A percentile compares a stretch with the other conserved stretches of the same genome.
phyloP scores from a whole-genome alignment of 2,329 filamentous ascomycete species.

The Penicillium sp. region DNA sequence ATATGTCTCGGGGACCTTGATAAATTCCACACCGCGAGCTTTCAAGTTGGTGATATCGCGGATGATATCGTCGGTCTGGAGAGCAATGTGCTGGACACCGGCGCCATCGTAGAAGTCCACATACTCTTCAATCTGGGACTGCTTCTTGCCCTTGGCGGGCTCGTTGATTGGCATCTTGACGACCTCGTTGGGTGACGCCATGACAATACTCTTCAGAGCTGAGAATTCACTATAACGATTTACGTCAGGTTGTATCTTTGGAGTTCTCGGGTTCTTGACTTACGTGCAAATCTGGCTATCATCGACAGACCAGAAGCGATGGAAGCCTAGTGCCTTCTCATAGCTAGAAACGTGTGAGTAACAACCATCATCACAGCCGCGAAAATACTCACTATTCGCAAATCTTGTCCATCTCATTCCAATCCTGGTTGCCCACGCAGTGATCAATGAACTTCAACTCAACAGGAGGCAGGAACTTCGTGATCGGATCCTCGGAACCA shows the following conservation, averaged over 20 bases:
- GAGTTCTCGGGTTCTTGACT: conserved; percentile 8
- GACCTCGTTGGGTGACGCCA: conserved; percentile 77
- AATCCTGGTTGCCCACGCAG: conserved; percentile 96
- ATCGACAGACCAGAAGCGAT: conserved; percentile 96
- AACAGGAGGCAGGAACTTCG: conserved; percentile 59
- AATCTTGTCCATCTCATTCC: conserved; percentile 75
- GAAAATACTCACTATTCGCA: conserved; percentile 55
- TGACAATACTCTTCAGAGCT: conserved; percentile 83
- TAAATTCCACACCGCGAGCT: conserved; percentile 89
- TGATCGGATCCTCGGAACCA: conserved; percentile 46
- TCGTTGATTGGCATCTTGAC: conserved; percentile 99
- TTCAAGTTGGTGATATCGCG: conserved; percentile 71
- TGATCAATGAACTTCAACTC: conserved; percentile 79
- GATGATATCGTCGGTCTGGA: conserved; percentile 79
- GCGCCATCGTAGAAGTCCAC: conserved; percentile 86
- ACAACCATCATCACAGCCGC: neutral
- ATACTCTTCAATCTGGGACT: conserved; percentile 91
- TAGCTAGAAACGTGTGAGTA: conserved; percentile 55
- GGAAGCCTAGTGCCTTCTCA: conserved; percentile 85
- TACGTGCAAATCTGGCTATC: conserved; percentile 81
- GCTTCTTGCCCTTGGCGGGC: conserved; percentile 83
- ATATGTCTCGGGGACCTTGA: conserved; percentile 82
- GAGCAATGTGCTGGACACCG: conserved; percentile 90
- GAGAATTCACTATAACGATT: conserved; percentile 65
- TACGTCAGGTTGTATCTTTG: neutral